Evolutionary conservation across 177 flowering plant species (phyloP).

Genomic region (Vitis hybrid): DNA sequence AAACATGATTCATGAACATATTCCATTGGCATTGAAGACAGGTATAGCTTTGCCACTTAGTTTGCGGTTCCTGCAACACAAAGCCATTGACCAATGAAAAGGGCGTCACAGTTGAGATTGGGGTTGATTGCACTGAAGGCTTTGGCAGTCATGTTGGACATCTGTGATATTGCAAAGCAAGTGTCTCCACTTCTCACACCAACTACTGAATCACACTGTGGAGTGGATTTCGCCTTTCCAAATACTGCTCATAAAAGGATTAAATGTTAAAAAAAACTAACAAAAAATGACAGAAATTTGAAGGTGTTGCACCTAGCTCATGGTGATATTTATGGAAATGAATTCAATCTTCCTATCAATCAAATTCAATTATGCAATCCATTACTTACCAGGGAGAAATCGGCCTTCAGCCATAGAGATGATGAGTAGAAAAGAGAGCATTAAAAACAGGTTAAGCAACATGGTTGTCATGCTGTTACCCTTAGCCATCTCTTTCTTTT

Average conservation of each 20-base stretch:
- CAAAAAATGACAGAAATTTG: no score
- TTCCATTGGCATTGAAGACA: no score
- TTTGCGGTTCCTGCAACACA: constrained; percentile 26
- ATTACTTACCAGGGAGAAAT: no score
- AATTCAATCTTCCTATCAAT: no score
- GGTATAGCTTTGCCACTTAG: not conserved
- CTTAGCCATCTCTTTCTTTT: no score
- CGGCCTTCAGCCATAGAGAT: no score
- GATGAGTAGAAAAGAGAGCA: no score
- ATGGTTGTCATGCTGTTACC: not conserved
- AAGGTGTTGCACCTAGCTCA: no score
- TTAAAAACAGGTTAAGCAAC: no score
- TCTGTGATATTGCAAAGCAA: constrained; percentile 24
- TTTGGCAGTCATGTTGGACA: constrained; percentile 12
- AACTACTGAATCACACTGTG: constrained; percentile 10
- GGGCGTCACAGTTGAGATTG: constrained; percentile 17
- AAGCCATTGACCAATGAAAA: constrained; percentile 48
- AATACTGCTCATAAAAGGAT: not conserved
- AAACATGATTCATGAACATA: no score
- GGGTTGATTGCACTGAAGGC: constrained; percentile 32
- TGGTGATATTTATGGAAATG: no score
- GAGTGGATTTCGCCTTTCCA: not conserved
- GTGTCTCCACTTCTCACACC: constrained; percentile 37
- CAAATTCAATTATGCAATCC: no score
- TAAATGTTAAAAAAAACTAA: not conserved